Evolutionary conservation across 2,329 filamentous ascomycete genomes (phyloP).

Genomic region (Ophiostoma angusticollis): DNA sequence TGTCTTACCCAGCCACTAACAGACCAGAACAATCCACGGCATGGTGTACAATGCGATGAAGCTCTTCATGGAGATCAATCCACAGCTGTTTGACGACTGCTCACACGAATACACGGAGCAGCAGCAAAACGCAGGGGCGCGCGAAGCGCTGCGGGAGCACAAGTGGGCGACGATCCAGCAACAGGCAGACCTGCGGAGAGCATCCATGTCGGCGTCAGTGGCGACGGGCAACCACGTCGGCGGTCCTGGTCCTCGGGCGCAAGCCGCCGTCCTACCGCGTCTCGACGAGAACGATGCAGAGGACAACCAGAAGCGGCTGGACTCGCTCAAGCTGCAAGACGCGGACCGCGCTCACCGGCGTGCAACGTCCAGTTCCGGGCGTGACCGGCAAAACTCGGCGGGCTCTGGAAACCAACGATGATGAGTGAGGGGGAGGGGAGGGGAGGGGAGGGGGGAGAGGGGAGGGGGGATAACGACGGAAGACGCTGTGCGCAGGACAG

Average conservation of each 20-base stretch:
- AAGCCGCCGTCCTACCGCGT: constrained; percentile 24
- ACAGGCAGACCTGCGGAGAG: constrained; percentile 59
- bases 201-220: constrained; percentile 23
- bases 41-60: constrained; percentile 99
- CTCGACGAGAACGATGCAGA: constrained; percentile 73
- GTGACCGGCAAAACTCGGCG: constrained; percentile 47
- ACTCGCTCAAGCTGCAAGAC: constrained; percentile 84
- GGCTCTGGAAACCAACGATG: constrained; percentile 39
- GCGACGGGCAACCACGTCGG: constrained; percentile 14
- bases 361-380: constrained; percentile 20
- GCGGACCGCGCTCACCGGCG: constrained; percentile 48
- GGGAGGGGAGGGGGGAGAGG: not conserved
- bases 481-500: too few relatives aligned
- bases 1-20: not conserved
- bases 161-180: constrained; percentile 83
- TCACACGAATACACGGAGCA: constrained; percentile 96
- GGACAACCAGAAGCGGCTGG: constrained; percentile 74
- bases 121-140: constrained; percentile 79
- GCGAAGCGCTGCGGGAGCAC: constrained; percentile 67
- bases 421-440: constrained; percentile 13
- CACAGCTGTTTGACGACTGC: constrained; percentile 95
- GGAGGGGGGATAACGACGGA: too few relatives aligned
- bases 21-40: constrained; percentile 82
- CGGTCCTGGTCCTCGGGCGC: not conserved
- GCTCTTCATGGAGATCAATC: constrained; percentile 99